Conservation (phyloP, 805 yeast species). For the Teunomyces barrocoloradensis region DNA sequence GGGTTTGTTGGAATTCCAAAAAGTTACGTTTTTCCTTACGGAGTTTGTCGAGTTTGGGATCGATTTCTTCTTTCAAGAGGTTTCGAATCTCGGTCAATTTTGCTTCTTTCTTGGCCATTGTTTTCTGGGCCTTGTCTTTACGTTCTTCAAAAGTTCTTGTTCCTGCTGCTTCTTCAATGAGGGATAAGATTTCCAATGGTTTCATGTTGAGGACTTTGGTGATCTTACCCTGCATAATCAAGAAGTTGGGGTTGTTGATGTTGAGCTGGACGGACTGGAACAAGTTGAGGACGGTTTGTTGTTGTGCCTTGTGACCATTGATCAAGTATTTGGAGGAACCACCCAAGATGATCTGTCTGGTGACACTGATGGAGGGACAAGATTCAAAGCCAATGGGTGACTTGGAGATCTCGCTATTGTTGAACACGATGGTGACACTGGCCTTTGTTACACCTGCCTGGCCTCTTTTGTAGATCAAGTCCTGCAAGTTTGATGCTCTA, state of each 20-base stretch:
- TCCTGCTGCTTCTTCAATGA: slow-evolving; percentile 98
- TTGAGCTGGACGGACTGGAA: slow-evolving; percentile 95
- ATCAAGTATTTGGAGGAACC: slow-evolving; percentile 90
- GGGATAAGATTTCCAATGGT: slow-evolving; percentile 81
- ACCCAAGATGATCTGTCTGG: slow-evolving; percentile 87
- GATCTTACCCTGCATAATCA: slow-evolving; percentile 98
- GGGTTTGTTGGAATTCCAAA: slow-evolving; percentile 82
- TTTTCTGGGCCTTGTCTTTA: slow-evolving; percentile 84
- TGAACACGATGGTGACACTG: slow-evolving; percentile 92
- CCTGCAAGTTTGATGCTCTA: slow-evolving; percentile 89
- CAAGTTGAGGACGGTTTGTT: slow-evolving; percentile 81
- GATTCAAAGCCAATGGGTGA: slow-evolving; percentile 89
- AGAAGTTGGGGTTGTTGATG: slow-evolving; percentile 93
- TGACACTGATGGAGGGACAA: slow-evolving; percentile 76
- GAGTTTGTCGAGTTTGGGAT: slow-evolving; percentile 81
- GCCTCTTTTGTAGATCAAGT: slow-evolving; percentile 92
- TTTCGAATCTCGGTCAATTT: slow-evolving; percentile 76
- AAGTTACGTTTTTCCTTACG: slow-evolving; percentile 79
- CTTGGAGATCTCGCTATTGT: slow-evolving; percentile 69
- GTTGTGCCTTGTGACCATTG: slow-evolving; percentile 96
- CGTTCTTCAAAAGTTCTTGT: slow-evolving; percentile 94
- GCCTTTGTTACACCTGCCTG: slow-evolving; percentile 98
- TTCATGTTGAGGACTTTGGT: slow-evolving; percentile 97
- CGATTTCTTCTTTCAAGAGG: slow-evolving; percentile 80
- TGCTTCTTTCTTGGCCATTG: slow-evolving; percentile 87